Base-by-base conservation (phyloP, 768 basidiomycete genomes). In the Leccinum broughii region DNA sequence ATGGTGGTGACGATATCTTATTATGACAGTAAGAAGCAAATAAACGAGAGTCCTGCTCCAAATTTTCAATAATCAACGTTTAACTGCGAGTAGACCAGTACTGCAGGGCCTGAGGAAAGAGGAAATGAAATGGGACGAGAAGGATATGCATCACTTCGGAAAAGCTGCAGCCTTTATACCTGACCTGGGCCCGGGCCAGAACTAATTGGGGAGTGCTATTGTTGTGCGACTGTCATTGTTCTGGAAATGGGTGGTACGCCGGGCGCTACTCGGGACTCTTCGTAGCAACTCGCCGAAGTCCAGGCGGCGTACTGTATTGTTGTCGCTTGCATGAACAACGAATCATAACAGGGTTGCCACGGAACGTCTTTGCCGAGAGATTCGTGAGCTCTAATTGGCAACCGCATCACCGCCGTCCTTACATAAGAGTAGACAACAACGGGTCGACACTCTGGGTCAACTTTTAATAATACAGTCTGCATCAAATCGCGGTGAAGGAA, bases 1-100 rank as follows among this genome's bases (percentile, higher is more conserved):
- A 92, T 93, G 51, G 37, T 54, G 13, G 30, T 20, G 30, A 50
- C 9, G 48, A 58, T 20, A 37, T 53, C 61, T 37, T 58, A 50
- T 39, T 55, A 50, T 39, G 51, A 17, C 2, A 3, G 44, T 0
- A 60, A 59, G 49, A 46, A 56, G 20, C 53, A 44, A 44, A 57
- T 60, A 22, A 54, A 57, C 26, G 49, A 54, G 68, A 58, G 69
- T 55, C 64, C 67, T 60, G 70, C 68, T 72, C 70, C 26, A 59
- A 61, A 28, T 48, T n/a, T 57, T 32, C 46, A 41, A 28, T 32
- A 7, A 39, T 6, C 20, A 37, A 37, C 20, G 52, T 59, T 26
- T 39, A 37, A 34, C 17, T 63, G 69, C 62, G 54, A 57, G 67
- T 60, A 69, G 55, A 55, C 66, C 70, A 61, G 71, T 58, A 68